Conservation (phyloP, 164 flowering plant genomes). For the Euptelea pleiosperma region DNA sequence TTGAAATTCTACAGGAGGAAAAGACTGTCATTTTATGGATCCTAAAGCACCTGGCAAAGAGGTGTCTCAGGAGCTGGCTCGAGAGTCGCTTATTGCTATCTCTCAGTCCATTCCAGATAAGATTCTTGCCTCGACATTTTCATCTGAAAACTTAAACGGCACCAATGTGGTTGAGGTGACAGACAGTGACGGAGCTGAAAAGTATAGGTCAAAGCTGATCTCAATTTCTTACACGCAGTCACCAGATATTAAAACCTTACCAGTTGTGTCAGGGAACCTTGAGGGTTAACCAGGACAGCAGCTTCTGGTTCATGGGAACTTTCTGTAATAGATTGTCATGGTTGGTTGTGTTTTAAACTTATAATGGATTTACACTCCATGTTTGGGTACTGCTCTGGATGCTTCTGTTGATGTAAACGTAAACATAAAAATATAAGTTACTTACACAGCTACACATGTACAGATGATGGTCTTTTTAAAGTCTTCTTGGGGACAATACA, state of each 20-base stretch:
- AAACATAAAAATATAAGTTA: background rate
- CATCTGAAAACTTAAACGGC: constrained; percentile 15
- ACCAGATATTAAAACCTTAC: constrained; percentile 26
- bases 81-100: constrained; percentile 60
- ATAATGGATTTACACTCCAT: background rate
- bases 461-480: constrained; percentile 8
- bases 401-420: constrained; percentile 5
- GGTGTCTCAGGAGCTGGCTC: constrained; percentile 38
- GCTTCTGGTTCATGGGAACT: constrained; percentile 5
- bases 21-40: constrained; percentile 40
- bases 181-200: constrained; percentile 27
- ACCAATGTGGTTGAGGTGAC: constrained; percentile 16
- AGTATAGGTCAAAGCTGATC: constrained; percentile 45
- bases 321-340: constrained; percentile 5
- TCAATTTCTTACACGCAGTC: constrained; percentile 43
- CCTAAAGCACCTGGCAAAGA: constrained; percentile 29
- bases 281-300: constrained; percentile 16
- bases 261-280: constrained; percentile 10
- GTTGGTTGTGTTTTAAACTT: constrained; percentile 5
- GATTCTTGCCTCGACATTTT: constrained; percentile 13
- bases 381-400: constrained; percentile 1
- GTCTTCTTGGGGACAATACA: constrained; percentile 6
- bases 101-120: constrained; percentile 39
- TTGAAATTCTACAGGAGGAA: constrained; percentile 11
- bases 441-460: constrained; percentile 8